Evolutionary conservation across 257 asterid genomes (phyloP).

Genomic region (Coffea canephora): DNA sequence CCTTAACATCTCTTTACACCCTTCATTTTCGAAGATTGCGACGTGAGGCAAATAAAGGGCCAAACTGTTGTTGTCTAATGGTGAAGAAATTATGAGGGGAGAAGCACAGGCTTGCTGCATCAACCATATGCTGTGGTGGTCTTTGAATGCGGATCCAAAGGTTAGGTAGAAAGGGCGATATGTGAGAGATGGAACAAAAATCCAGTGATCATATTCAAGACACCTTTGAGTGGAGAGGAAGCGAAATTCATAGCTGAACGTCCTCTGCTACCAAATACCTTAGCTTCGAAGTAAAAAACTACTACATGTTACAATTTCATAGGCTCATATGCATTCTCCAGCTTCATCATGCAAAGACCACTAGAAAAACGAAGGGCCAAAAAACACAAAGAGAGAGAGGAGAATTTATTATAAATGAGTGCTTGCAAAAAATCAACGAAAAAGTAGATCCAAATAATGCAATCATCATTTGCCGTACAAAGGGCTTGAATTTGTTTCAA

Average conservation of each 20-base stretch:
- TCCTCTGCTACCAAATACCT: slow-evolving; percentile 35
- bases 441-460: not conserved
- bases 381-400: not conserved
- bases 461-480: not conserved
- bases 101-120: slow-evolving; percentile 13
- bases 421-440: too few relatives aligned
- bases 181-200: not conserved
- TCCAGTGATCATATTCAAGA: slow-evolving; percentile 17
- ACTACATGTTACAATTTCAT: slow-evolving; percentile 19
- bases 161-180: slow-evolving; percentile 42
- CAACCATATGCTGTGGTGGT: slow-evolving; percentile 16
- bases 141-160: slow-evolving; percentile 14
- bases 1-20: not conserved
- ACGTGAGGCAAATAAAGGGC: not conserved
- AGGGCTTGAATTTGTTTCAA: too few relatives aligned
- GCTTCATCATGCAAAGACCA: not conserved
- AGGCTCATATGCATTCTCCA: slow-evolving; percentile 2
- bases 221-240: slow-evolving; percentile 60
- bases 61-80: slow-evolving; percentile 25
- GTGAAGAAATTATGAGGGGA: slow-evolving; percentile 12
- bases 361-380: not conserved
- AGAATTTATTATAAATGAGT: not conserved
- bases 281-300: slow-evolving; percentile 53
- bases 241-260: slow-evolving; percentile 34
- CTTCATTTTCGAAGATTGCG: not conserved